Conservation (phyloP, 164 flowering plant genomes). For the Paratinospora sagittata region DNA sequence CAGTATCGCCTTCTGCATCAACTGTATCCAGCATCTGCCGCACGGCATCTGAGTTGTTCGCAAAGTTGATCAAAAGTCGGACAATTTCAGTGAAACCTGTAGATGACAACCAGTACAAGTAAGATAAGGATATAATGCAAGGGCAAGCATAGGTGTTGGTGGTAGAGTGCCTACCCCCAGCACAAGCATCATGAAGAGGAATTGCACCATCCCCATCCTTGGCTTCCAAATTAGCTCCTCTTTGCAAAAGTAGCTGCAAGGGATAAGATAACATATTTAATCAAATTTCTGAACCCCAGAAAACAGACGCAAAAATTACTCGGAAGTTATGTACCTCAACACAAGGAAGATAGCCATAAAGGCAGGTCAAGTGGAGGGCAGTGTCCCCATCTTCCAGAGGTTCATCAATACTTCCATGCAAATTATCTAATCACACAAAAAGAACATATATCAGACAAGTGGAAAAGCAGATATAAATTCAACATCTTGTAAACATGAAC, state of each 20-base stretch:
- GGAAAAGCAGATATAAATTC: not conserved
- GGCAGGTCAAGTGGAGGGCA: conserved; percentile 80
- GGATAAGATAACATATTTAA: not conserved
- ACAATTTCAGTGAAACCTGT: conserved; percentile 73
- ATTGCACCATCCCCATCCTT: conserved; percentile 95
- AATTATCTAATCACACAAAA: conserved; percentile 41
- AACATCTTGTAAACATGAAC: no score
- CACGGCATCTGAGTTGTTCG: conserved; percentile 34
- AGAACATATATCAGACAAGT: not conserved
- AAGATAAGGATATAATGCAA: not conserved
- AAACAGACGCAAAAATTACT: not conserved
- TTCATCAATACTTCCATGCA: conserved; percentile 62
- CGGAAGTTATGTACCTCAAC: conserved; percentile 46
- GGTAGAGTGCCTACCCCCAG: conserved; percentile 54
- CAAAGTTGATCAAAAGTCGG: conserved; percentile 47
- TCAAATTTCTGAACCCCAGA: not conserved
- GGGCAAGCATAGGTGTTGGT: not conserved
- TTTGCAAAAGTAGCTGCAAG: conserved; percentile 67
- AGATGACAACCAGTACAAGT: conserved; percentile 2
- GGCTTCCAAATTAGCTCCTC: conserved; percentile 70
- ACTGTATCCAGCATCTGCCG: conserved; percentile 63
- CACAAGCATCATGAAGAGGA: conserved; percentile 96
- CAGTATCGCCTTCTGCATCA: conserved; percentile 88
- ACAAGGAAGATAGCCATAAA: conserved; percentile 68
- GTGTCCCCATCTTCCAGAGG: conserved; percentile 87